These are phyloP conservation scores for Aspergillus cejpii DNA, from an alignment of 2,329 filamentous ascomycete species.

Conservation along the genomic window DNA sequence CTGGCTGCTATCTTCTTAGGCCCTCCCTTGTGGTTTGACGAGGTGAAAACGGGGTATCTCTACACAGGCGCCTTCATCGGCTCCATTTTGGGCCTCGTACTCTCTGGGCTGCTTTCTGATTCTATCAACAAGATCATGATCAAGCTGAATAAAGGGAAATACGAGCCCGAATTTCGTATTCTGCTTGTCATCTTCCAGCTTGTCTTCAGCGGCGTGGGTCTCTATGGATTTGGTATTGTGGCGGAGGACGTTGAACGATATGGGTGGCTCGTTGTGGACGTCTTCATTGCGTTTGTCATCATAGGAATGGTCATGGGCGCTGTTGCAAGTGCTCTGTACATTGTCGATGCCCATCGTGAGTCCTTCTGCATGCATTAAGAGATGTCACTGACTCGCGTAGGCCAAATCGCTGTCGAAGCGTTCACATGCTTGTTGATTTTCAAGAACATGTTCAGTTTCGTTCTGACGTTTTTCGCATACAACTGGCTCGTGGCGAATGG, in stretches of 20 bases:
- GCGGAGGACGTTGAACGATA: constrained; percentile 56
- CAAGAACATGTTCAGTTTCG: constrained; percentile 90
- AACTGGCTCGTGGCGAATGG: constrained; percentile 65
- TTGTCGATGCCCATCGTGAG: constrained; percentile 85
- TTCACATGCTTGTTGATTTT: constrained; percentile 88
- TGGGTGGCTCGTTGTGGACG: constrained; percentile 65
- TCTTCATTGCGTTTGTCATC: constrained; percentile 79
- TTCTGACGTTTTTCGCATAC: constrained; percentile 75
- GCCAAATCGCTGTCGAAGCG: constrained; percentile 74
- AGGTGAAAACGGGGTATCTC: constrained; percentile 75
- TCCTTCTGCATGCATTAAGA: constrained; percentile 17
- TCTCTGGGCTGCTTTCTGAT: constrained; percentile 71
- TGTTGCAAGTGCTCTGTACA: constrained; percentile 76
- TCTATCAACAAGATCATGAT: constrained; percentile 65
- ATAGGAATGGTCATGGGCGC: constrained; percentile 89
- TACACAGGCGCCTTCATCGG: constrained; percentile 83
- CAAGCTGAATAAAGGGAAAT: constrained; percentile 67
- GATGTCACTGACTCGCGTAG: constrained; percentile 36
- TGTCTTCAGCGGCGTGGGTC: constrained; percentile 66
- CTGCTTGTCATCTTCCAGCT: constrained; percentile 76
- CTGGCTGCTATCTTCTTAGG: constrained; percentile 75
- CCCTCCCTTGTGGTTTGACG: constrained; percentile 72
- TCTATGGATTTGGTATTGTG: constrained; percentile 79
- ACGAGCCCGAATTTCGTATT: constrained; percentile 87
- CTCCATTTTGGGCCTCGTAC: constrained; percentile 65